Conservation (phyloP, 805 yeast genomes). For the Ogataea thermomethanolica region DNA sequence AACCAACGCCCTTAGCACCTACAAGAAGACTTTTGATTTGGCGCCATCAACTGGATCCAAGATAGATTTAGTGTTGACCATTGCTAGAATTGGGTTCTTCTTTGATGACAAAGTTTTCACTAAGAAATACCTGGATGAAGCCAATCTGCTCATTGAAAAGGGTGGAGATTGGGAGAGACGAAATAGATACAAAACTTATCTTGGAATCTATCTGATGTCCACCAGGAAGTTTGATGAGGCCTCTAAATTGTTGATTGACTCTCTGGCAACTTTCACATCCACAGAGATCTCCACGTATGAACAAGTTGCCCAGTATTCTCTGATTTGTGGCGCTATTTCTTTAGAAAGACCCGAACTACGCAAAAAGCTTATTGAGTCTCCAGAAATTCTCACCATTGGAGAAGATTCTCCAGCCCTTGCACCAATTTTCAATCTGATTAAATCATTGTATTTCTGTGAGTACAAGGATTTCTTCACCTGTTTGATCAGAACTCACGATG, state of each 20-base stretch:
- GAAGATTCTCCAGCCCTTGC: slow-evolving; percentile 68
- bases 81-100: slow-evolving; percentile 86
- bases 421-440: slow-evolving; percentile 79
- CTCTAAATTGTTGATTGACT: slow-evolving; percentile 78
- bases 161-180: slow-evolving; percentile 99
- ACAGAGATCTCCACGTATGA: slow-evolving; percentile 87
- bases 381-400: slow-evolving; percentile 81
- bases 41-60: slow-evolving; percentile 87
- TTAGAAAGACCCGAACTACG: slow-evolving; percentile 83
- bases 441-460: slow-evolving; percentile 84
- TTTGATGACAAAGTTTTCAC: slow-evolving; percentile 72
- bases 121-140: slow-evolving; percentile 68
- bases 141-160: slow-evolving; percentile 75
- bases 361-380: slow-evolving; percentile 82
- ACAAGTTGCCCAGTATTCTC: slow-evolving; percentile 83
- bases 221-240: slow-evolving; percentile 86
- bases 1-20: slow-evolving; percentile 59
- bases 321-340: slow-evolving; percentile 81
- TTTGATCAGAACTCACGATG: slow-evolving; percentile 73
- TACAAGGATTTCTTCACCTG: slow-evolving; percentile 75
- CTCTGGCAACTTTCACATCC: slow-evolving; percentile 92
- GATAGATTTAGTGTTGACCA: slow-evolving; percentile 79
- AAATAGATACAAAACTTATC: slow-evolving; percentile 87
- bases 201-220: slow-evolving; percentile 79
- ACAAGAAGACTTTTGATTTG: slow-evolving; percentile 69